These are phyloP conservation scores for Dendrobium catenatum DNA, from an alignment of 106 monocot genomes.

Conservation along the genomic window DNA sequence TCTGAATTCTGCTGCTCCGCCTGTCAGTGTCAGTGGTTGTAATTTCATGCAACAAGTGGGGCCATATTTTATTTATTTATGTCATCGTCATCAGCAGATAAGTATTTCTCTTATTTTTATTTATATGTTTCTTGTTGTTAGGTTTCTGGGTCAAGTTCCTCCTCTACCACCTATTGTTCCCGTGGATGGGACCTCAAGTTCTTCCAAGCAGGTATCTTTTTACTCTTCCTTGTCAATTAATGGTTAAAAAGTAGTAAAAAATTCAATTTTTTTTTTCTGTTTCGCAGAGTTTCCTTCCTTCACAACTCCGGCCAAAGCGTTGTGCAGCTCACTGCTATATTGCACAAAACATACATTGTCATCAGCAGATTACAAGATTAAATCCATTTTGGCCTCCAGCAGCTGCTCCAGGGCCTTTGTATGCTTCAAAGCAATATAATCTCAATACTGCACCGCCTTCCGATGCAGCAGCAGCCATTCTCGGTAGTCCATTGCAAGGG, in stretches of 20 bases:
- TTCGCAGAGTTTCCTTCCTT: conserved; percentile 20
- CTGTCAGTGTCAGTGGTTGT: neutral
- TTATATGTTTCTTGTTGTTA: conserved; percentile 9
- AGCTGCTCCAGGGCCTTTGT: conserved; percentile 25
- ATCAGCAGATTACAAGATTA: conserved; percentile 64
- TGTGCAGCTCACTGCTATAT: conserved; percentile 86
- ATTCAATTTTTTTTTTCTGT: neutral
- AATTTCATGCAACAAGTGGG: conserved; percentile 2
- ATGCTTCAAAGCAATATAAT: conserved; percentile 65
- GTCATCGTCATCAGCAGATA: neutral
- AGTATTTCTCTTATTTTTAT: conserved; percentile 1
- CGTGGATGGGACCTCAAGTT: conserved; percentile 32
- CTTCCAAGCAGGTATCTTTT: conserved; percentile 38
- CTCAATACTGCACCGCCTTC: conserved; percentile 50
- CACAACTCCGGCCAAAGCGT: conserved; percentile 39
- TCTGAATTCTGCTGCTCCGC: neutral
- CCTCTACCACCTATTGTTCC: conserved; percentile 46
- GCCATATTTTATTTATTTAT: neutral
- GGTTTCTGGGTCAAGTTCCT: conserved; percentile 75
- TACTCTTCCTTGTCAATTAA: no score
- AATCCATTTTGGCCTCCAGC: conserved; percentile 57
- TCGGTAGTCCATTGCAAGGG: conserved; percentile 40
- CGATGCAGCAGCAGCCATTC: conserved; percentile 22
- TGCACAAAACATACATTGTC: conserved; percentile 63
- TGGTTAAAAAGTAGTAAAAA: no score